Evolutionary conservation across 1,139 yeast genomes (phyloP).

Genomic region (Candida pseudoviswanathii): DNA sequence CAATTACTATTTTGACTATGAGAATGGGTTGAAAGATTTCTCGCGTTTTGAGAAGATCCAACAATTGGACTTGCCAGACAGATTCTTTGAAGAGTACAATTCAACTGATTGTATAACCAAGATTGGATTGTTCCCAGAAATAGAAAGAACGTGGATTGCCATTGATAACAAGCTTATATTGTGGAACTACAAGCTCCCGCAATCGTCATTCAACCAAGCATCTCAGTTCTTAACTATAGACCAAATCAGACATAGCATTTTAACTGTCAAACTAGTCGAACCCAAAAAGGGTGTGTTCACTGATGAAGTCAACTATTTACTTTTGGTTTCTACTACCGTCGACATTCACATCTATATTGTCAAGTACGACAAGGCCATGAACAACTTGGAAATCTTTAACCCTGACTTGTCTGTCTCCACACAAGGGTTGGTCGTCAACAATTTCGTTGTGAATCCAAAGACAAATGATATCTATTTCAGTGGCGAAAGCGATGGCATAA

Average conservation of each 20-base stretch:
- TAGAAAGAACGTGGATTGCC: constrained; percentile 85
- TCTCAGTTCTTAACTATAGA: constrained; percentile 80
- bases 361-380: constrained; percentile 51
- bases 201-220: constrained; percentile 49
- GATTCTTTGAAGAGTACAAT: constrained; percentile 73
- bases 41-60: constrained; percentile 78
- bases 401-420: constrained; percentile 81
- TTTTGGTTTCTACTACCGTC: constrained; percentile 78
- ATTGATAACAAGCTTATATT: constrained; percentile 80
- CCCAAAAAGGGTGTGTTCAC: constrained; percentile 85
- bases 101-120: constrained; percentile 68
- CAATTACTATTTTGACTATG: constrained; percentile 45
- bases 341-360: constrained; percentile 80
- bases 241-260: constrained; percentile 76
- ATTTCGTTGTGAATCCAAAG: constrained; percentile 57
- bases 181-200: constrained; percentile 76
- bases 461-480: constrained; percentile 84
- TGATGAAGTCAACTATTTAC: constrained; percentile 68
- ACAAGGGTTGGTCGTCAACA: constrained; percentile 74
- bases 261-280: constrained; percentile 71
- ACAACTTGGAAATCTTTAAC: constrained; percentile 71
- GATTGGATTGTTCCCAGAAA: constrained; percentile 83
- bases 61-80: constrained; percentile 78
- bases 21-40: constrained; percentile 51
- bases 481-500: constrained; percentile 73